These are phyloP conservation scores for Leccinum aurantiacum DNA, from an alignment of 768 basidiomycete species.

Conservation along the genomic window DNA sequence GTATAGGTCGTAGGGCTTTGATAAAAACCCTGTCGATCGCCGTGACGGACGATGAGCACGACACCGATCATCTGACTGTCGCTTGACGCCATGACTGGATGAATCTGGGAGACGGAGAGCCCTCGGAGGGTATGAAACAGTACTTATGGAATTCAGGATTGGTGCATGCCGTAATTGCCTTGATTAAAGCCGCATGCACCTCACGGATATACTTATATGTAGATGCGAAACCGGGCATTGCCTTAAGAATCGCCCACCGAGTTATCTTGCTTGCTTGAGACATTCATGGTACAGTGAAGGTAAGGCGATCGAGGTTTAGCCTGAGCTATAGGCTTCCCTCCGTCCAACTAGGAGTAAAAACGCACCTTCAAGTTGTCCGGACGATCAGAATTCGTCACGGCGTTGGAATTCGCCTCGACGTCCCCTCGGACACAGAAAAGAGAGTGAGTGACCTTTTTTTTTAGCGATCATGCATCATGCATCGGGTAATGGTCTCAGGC, in stretches of 20 bases:
- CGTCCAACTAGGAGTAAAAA: not conserved
- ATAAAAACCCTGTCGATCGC: conserved; percentile 66
- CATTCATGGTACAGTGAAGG: not conserved
- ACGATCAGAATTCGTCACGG: not conserved
- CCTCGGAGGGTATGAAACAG: not conserved
- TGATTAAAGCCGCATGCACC: not conserved
- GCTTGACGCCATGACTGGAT: conserved; percentile 16
- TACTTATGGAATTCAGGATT: no score
- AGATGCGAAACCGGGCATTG: not conserved
- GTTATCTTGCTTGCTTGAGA: not conserved
- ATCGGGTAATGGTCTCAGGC: not conserved
- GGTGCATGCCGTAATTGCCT: not conserved
- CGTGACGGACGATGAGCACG: conserved; percentile 57
- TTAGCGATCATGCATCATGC: no score
- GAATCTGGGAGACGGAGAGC: not conserved
- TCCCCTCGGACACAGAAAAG: not conserved
- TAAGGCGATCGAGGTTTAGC: not conserved
- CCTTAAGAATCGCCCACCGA: not conserved
- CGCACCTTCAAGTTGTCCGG: not conserved
- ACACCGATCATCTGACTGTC: conserved; percentile 48
- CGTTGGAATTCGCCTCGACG: not conserved
- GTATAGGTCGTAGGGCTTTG: conserved; percentile 60
- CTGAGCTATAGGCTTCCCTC: not conserved
- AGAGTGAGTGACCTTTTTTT: not conserved
- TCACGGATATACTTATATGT: not conserved